A percentile compares a stretch with the other conserved stretches of the same genome.
These are phyloP conservation scores for Aspergillus thermomutatus DNA, from an alignment of 2,329 filamentous ascomycete species.

Conservation along the genomic window DNA sequence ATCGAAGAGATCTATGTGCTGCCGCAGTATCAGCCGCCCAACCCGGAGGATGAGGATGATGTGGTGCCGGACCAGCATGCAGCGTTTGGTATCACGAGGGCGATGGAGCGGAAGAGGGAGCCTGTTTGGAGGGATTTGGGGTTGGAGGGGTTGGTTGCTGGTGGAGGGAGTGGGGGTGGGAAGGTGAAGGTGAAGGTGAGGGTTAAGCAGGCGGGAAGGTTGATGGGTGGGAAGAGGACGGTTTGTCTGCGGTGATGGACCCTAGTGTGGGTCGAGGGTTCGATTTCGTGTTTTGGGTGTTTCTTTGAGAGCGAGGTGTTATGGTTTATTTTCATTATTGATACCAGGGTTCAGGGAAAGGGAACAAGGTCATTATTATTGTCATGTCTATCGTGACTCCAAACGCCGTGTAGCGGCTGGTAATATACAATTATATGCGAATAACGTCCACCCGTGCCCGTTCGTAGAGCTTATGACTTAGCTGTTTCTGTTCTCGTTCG, in stretches of 20 bases:
- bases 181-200: constrained; percentile 17
- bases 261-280: too few species aligned
- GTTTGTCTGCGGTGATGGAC: constrained; percentile 33
- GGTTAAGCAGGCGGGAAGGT: constrained; percentile 28
- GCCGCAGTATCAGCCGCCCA: constrained; percentile 59
- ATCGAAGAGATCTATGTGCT: constrained; percentile 60
- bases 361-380: neutral
- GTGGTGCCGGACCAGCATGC: constrained; percentile 66
- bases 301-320: neutral
- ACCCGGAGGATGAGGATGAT: constrained; percentile 66
- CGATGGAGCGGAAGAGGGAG: constrained; percentile 54
- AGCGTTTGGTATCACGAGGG: constrained; percentile 63
- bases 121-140: constrained; percentile 57
- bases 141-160: constrained; percentile 21
- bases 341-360: neutral
- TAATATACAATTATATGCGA: constrained; percentile 56
- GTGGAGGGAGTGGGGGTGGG: constrained; percentile 15
- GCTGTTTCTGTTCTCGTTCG: constrained; percentile 55
- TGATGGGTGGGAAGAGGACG: constrained; percentile 38
- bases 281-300: neutral
- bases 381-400: constrained; percentile 1
- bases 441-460: constrained; percentile 83
- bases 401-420: neutral
- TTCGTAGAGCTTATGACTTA: constrained; percentile 75
- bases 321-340: neutral